Conservation (phyloP, 768 basidiomycete species). For the Tulasnella sp. region DNA sequence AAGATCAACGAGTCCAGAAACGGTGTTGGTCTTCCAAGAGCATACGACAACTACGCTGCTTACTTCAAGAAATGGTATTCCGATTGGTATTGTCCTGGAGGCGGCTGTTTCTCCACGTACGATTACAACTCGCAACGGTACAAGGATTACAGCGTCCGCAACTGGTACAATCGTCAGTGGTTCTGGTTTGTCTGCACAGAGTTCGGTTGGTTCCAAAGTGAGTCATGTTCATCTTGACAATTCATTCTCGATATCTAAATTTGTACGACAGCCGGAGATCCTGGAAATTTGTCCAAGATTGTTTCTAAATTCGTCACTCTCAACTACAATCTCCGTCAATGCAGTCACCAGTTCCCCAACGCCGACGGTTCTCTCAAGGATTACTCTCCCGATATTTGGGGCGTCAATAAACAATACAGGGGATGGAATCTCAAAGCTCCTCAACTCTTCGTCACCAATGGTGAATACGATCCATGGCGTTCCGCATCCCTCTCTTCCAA, state of each 20-base stretch:
- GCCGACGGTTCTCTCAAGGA: neutral
- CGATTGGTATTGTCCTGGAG: neutral
- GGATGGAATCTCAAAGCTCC: neutral
- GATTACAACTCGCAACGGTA: constrained; percentile 1
- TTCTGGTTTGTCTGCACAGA: constrained; percentile 2
- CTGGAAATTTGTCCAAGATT: neutral
- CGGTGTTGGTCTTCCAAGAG: constrained; percentile 1
- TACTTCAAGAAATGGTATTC: neutral
- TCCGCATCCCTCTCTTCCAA: constrained; percentile 7
- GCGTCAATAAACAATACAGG: neutral
- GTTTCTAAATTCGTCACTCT: constrained; percentile 3
- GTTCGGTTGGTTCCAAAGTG: constrained; percentile 4
- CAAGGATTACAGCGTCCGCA: neutral
- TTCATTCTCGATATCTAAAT: neutral
- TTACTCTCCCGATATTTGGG: neutral
- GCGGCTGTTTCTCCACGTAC: neutral
- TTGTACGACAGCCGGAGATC: neutral
- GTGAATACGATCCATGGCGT: constrained; percentile 13
- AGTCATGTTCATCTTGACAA: neutral
- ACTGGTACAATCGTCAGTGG: neutral
- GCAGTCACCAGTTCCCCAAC: constrained; percentile 4
- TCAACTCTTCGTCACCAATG: constrained; percentile 3
- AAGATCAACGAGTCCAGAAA: neutral
- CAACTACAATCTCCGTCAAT: constrained; percentile 1
- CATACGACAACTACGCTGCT: neutral